A percentile compares a stretch with the other conserved stretches of the same genome.
These are phyloP conservation scores for Daldinia grandis DNA, from an alignment of 495 filamentous ascomycete species.

Conservation along the genomic window DNA sequence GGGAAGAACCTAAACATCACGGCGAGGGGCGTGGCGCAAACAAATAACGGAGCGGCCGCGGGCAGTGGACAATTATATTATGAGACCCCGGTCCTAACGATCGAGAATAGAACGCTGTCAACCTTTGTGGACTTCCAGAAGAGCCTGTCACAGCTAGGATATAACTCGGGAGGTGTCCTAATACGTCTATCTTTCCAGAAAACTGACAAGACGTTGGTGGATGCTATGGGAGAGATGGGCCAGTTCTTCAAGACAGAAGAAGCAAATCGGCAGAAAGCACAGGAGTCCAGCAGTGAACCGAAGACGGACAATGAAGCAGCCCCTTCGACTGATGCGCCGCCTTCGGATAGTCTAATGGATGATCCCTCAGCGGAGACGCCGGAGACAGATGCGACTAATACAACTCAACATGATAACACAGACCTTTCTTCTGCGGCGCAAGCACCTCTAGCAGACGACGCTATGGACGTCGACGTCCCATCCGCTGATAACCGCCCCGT, in stretches of 20 bases:
- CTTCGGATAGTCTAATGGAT: not conserved
- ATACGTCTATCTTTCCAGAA: constrained; percentile 76
- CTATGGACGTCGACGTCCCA: constrained; percentile 44
- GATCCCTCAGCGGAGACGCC: constrained; percentile 5
- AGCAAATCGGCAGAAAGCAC: constrained; percentile 16
- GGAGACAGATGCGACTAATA: constrained; percentile 8
- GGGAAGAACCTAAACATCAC: constrained; percentile 77
- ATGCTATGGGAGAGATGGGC: constrained; percentile 82
- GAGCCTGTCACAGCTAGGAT: constrained; percentile 84
- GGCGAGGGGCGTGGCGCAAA: constrained; percentile 72
- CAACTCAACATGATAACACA: constrained; percentile 1
- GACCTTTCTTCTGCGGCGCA: constrained; percentile 6
- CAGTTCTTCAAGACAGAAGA: constrained; percentile 67
- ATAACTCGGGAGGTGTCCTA: constrained; percentile 82
- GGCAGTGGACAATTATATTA: constrained; percentile 80
- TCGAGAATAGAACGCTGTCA: constrained; percentile 79
- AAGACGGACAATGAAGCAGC: constrained; percentile 12
- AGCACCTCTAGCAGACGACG: constrained; percentile 32
- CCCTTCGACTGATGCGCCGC: constrained; percentile 18
- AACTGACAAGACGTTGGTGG: constrained; percentile 80
- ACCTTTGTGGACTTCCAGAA: constrained; percentile 85
- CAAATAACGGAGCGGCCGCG: constrained; percentile 59
- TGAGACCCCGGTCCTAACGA: constrained; percentile 82
- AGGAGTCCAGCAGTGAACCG: constrained; percentile 7
- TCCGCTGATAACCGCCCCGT: constrained; percentile 58